Conservation (phyloP, 495 filamentous ascomycete genomes). For the Platismatia glauca region DNA sequence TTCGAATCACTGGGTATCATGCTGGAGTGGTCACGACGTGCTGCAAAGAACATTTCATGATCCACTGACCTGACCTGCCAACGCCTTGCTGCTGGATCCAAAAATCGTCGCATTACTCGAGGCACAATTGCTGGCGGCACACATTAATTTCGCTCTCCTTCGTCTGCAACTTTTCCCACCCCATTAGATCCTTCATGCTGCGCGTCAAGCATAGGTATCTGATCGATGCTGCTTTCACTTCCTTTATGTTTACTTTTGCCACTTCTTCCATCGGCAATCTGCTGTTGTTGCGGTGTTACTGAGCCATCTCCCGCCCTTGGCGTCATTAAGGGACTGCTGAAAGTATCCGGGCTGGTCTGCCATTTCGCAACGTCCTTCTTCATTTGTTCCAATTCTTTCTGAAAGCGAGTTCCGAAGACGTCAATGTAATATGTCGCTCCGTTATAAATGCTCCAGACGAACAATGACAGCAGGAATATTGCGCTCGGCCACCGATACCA, state of each 20-base stretch:
- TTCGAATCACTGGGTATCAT: not conserved
- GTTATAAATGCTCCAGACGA: slow-evolving; percentile 88
- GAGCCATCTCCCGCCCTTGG: slow-evolving; percentile 26
- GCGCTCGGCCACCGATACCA: slow-evolving; percentile 76
- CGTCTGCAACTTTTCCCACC: slow-evolving; percentile 29
- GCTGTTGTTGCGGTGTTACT: slow-evolving; percentile 16
- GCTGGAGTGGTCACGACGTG: not conserved
- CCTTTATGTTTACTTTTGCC: slow-evolving; percentile 13
- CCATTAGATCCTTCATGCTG: slow-evolving; percentile 35
- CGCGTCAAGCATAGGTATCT: slow-evolving; percentile 47
- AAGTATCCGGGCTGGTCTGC: slow-evolving; percentile 52
- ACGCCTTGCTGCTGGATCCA: not conserved
- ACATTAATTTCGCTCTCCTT: slow-evolving; percentile 9
- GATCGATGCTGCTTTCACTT: slow-evolving; percentile 37
- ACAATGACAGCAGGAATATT: slow-evolving; percentile 65
- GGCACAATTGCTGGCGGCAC: not conserved
- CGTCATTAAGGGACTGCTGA: slow-evolving; percentile 34
- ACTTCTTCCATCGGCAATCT: slow-evolving; percentile 2
- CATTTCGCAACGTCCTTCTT: slow-evolving; percentile 84
- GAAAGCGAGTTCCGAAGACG: slow-evolving; percentile 90
- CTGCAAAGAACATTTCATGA: not conserved
- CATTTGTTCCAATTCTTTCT: slow-evolving; percentile 88
- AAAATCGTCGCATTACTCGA: not conserved
- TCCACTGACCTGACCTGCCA: not conserved
- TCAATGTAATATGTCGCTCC: slow-evolving; percentile 97